These are phyloP conservation scores for Aureobasidium sp. DNA, from an alignment of 2,329 filamentous ascomycete species.

Conservation along the genomic window DNA sequence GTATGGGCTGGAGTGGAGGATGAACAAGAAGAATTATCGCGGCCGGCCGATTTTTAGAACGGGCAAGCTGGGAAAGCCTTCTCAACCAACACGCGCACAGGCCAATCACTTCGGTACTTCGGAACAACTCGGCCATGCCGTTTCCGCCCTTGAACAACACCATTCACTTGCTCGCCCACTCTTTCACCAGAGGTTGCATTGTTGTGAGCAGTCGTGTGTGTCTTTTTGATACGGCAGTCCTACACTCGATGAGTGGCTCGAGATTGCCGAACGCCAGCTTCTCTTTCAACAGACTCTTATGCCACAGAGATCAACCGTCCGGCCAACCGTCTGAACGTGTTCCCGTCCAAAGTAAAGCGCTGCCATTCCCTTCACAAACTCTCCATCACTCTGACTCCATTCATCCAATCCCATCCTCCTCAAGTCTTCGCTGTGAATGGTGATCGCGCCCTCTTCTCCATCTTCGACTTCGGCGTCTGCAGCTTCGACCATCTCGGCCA, in stretches of 20 bases:
- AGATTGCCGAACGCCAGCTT: not conserved
- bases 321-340: conserved; percentile 52
- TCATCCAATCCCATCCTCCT: conserved; percentile 66
- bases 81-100: not conserved
- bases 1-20: conserved; percentile 8
- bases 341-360: conserved; percentile 56
- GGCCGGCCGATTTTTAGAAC: conserved; percentile 2
- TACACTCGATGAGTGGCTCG: not conserved
- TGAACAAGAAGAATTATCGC: not conserved
- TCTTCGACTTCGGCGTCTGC: conserved; percentile 30
- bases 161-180: not conserved
- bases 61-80: not conserved
- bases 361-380: conserved; percentile 56
- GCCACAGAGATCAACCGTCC: conserved; percentile 66
- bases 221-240: not conserved
- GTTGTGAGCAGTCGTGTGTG: not conserved
- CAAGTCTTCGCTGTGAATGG: conserved; percentile 55
- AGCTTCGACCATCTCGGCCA: conserved; percentile 49
- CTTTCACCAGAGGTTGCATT: not conserved
- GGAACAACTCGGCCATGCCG: not conserved
- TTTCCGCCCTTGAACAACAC: not conserved
- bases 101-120: not conserved
- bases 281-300: conserved; percentile 53
- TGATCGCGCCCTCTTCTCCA: conserved; percentile 29
- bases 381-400: conserved; percentile 64